Evolutionary conservation across 148 eudicot genomes (phyloP), one percentile per base, ranked within the genome.

Genomic region (Dianthus caryophyllus): DNA sequence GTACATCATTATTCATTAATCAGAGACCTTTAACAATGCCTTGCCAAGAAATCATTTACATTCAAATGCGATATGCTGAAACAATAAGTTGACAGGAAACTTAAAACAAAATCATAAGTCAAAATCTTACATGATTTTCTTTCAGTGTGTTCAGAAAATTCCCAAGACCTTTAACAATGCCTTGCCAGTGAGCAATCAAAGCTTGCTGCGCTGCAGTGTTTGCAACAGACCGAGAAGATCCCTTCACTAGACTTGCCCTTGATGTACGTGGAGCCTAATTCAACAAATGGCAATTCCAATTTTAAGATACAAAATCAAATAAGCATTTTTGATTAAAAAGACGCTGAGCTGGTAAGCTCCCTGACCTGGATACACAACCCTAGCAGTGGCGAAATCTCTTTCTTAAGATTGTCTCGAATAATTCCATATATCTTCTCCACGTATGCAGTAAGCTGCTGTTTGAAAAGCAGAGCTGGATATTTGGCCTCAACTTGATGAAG

Each of bases 391-490:
- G 98, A 89, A 66, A 93, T 90, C 76, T 93, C 98, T 76, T 94
- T 94, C 79, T 94, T 94, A 49, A 94, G 79, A 82, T 94, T 94
- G 77, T 94, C 99, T 60, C 99, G 79, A 65, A 88, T 94, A 87
- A 94, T 82, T 75, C 97, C 99, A 75, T 94, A 94, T 33, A 94
- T 86, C 79, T 94, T 94, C 72, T 94, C 99, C 6, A 94, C 99
- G 55, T 86, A 94, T 52, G 99, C 99, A 41, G 99, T 94, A 78
- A 94, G 99, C 78, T 94, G 99, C 72, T 94, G 99, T 80, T 94
- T 94, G 64, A 94, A 94, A 71, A 94, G 90, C 84, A 94, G 86
- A 73, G 99, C 97, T 30, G 99, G 99, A 77, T 94, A 94, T 70
- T 94, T 94, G 76, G 98, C 98, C 87, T 94, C 98, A 70, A 94